Percentiles rank a stretch among this genome's conserved stretches.
These are phyloP conservation scores for Candida buenavistaensis DNA, from an alignment of 1,139 yeast species.

Conservation along the genomic window DNA sequence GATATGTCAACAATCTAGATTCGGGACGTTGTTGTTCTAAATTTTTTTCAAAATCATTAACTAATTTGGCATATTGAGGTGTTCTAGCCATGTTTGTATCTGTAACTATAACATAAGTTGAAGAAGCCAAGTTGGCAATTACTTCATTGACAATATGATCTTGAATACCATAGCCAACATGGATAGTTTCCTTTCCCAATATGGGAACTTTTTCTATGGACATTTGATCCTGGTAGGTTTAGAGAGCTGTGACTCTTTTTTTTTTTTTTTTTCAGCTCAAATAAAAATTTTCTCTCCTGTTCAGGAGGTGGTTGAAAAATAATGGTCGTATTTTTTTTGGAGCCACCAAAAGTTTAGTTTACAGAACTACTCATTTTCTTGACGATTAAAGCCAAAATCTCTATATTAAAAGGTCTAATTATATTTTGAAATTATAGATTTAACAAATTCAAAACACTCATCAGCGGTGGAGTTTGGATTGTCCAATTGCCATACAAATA, in stretches of 20 bases:
- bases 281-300: not conserved
- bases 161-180: conserved; percentile 84
- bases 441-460: conserved; percentile 53
- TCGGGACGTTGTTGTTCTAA: conserved; percentile 34
- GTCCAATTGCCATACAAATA: conserved; percentile 75
- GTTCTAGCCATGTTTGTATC: conserved; percentile 79
- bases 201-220: conserved; percentile 59
- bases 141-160: conserved; percentile 74
- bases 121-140: conserved; percentile 63
- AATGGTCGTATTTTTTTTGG: too few species aligned
- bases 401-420: conserved; percentile 1
- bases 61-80: conserved; percentile 52
- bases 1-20: conserved; percentile 70
- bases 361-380: too few species aligned
- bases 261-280: conserved; percentile 4
- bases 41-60: conserved; percentile 30
- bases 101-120: conserved; percentile 89
- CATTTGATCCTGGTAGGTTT: conserved; percentile 18
- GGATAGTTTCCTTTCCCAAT: conserved; percentile 82
- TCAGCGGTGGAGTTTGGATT: conserved; percentile 55
- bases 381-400: not conserved
- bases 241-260: too few species aligned
- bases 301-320: too few species aligned
- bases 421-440: conserved; percentile 17
- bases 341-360: too few species aligned